Conservation (phyloP, 495 filamentous ascomycete genomes). For the Lophium mytilinum region DNA sequence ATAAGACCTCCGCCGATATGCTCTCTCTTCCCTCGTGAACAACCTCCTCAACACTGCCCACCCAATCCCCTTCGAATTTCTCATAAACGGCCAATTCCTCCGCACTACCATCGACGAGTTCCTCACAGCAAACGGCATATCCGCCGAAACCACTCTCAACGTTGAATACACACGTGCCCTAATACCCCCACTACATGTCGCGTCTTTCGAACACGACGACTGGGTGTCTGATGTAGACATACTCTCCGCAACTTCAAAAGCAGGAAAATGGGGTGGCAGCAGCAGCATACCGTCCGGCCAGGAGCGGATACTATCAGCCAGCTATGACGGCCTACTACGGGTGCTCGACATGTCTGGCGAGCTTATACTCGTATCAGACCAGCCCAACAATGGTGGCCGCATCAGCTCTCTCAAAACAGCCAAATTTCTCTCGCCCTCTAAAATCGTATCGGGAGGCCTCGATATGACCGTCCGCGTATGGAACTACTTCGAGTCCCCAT, state of each 20-base stretch:
- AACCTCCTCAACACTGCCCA: slow-evolving; percentile 70
- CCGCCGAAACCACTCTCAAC: slow-evolving; percentile 73
- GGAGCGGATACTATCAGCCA: slow-evolving; percentile 73
- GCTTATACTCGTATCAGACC: slow-evolving; percentile 59
- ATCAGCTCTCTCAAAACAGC: slow-evolving; percentile 66
- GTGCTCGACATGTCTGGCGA: slow-evolving; percentile 85
- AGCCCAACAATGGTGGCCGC: slow-evolving; percentile 59
- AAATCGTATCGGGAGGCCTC: slow-evolving; percentile 70
- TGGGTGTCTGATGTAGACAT: slow-evolving; percentile 94
- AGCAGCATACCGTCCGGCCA: slow-evolving; percentile 42
- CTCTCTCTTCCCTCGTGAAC: slow-evolving; percentile 87
- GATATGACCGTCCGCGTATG: slow-evolving; percentile 81
- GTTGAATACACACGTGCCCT: slow-evolving; percentile 90
- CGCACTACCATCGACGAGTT: slow-evolving; percentile 84
- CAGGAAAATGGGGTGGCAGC: slow-evolving; percentile 45
- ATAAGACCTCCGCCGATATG: slow-evolving; percentile 75
- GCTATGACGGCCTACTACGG: slow-evolving; percentile 79
- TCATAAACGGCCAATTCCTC: slow-evolving; percentile 85
- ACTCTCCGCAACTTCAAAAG: slow-evolving; percentile 56
- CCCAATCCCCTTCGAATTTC: slow-evolving; percentile 90
- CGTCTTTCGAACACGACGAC: slow-evolving; percentile 90
- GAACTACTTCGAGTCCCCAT: slow-evolving; percentile 60
- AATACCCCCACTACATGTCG: slow-evolving; percentile 75
- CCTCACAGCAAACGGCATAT: slow-evolving; percentile 75
- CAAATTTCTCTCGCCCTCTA: slow-evolving; percentile 66